phyloP scores from a whole-genome alignment of 805 yeast genomes.

The Tetrapisispora taiwanensis region DNA sequence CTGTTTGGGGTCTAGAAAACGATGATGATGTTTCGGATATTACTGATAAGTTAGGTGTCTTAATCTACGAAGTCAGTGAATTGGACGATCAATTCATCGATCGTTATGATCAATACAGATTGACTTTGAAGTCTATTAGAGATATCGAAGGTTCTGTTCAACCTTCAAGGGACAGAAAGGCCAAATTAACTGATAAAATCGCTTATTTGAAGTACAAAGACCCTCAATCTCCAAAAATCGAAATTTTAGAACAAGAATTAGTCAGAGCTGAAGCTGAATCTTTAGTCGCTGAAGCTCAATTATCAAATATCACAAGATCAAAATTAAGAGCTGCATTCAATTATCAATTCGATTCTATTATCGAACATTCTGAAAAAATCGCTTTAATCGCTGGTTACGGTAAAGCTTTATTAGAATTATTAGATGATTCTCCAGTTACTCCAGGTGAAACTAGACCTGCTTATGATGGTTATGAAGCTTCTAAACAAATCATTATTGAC shows the following conservation, averaged over 20 bases:
- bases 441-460: constrained; percentile 91
- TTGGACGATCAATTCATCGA: constrained; percentile 81
- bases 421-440: constrained; percentile 77
- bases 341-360: constrained; percentile 75
- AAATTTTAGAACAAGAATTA: constrained; percentile 75
- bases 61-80: constrained; percentile 75
- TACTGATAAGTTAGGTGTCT: constrained; percentile 78
- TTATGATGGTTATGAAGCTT: constrained; percentile 81
- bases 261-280: constrained; percentile 91
- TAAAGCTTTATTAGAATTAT: constrained; percentile 70
- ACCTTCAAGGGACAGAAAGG: constrained; percentile 81
- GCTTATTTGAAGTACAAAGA: constrained; percentile 78
- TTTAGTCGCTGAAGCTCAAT: constrained; percentile 84
- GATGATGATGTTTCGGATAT: constrained; percentile 81
- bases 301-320: constrained; percentile 80
- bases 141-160: constrained; percentile 82
- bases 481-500: constrained; percentile 77
- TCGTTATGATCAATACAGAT: constrained; percentile 76
- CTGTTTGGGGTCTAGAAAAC: constrained; percentile 79
- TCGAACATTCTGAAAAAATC: constrained; percentile 77
- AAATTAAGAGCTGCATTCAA: constrained; percentile 76
- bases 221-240: constrained; percentile 71
- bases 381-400: constrained; percentile 87
- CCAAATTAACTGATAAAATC: constrained; percentile 74
- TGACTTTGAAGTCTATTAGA: constrained; percentile 69